A percentile compares a stretch with the other conserved stretches of the same genome.
Evolutionary conservation across 352 stramenopile genomes (phyloP).

Genomic region (Phytophthora citrophthora): DNA sequence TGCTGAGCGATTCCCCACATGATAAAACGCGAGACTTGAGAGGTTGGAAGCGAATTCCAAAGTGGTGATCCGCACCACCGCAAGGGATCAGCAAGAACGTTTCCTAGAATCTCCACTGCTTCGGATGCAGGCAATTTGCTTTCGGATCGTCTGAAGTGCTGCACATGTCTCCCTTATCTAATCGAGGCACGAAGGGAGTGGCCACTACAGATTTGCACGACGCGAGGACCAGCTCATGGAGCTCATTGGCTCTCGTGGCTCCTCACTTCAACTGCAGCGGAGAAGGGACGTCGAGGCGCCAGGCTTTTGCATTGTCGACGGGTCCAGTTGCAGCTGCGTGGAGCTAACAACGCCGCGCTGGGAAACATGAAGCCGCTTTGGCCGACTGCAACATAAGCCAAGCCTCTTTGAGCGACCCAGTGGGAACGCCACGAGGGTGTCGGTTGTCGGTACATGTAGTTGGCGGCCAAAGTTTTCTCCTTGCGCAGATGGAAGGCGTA

Average conservation of each 20-base stretch:
- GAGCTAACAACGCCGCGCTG: background rate
- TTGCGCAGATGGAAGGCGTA: no score
- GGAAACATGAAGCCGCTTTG: background rate
- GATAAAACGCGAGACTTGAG: constrained; percentile 1
- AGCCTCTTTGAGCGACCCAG: no score
- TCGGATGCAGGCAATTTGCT: background rate
- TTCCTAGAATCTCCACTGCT: no score
- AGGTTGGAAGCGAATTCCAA: constrained; percentile 15
- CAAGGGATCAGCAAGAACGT: constrained; percentile 1
- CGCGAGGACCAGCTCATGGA: background rate
- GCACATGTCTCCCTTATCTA: constrained; percentile 3
- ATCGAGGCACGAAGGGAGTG: background rate
- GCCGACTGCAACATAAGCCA: no score
- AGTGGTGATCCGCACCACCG: constrained; percentile 15
- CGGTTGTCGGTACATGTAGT: no score
- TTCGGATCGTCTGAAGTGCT: constrained; percentile 10
- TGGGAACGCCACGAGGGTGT: no score
- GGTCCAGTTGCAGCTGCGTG: background rate
- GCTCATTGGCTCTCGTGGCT: background rate
- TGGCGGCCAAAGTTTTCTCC: no score
- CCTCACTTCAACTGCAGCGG: background rate
- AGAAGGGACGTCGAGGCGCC: background rate
- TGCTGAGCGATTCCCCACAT: constrained; percentile 40
- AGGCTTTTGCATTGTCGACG: background rate
- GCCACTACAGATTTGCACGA: background rate